Evolutionary conservation across 148 eudicot genomes (phyloP), one percentile per base, ranked within the genome.

Genomic region (Arbutus unedo): DNA sequence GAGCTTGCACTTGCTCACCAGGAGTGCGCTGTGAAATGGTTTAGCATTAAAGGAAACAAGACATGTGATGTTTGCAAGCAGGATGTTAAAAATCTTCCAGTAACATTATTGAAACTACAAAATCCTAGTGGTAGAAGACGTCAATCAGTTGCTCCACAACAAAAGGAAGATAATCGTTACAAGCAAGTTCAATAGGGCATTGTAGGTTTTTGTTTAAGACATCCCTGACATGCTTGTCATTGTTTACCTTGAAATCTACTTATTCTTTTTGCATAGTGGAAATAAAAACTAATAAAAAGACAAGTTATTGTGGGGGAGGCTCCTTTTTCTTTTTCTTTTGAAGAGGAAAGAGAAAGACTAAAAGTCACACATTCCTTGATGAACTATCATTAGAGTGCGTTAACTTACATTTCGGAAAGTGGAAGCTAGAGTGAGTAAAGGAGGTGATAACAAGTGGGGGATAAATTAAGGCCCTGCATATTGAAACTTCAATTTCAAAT

Each of bases 1-100:
- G 98, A 92, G 82, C 98, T 94, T 85, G 96, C 96, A 47, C 93
- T 94, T 82, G 93, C 96, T 77, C 98, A 94, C 88, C 81, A 89
- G 81, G 94, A 90, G 81, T 94, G 98, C 83, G 96, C 96, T 43
- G 84, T 94, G 31, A 94, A 94, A 84, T 94, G 98, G 98, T 94
- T 94, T 88, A 91, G 91, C 80, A 94, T 92, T 55, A 91, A 90
- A 87, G 95, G 95, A 25, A 94, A 92, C 90, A 92, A 90, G 80
- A 92, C 88, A 57, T 94, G 98, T 83, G 98, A 94, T 79, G 92
- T 94, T 48, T 94, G 96, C 84, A 87, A 85, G 85, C 90, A 88
- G 82, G 98, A 94, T 79, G 94, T 94, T 56, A 82, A 66, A 47
- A 94, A 94, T 82, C 90, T 92, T 81, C 98, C 98, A 0, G 98